Percentiles rank a stretch among this genome's conserved stretches.
Evolutionary conservation across 768 basidiomycete genomes (phyloP).

Genomic region (Kwoniella pini): DNA sequence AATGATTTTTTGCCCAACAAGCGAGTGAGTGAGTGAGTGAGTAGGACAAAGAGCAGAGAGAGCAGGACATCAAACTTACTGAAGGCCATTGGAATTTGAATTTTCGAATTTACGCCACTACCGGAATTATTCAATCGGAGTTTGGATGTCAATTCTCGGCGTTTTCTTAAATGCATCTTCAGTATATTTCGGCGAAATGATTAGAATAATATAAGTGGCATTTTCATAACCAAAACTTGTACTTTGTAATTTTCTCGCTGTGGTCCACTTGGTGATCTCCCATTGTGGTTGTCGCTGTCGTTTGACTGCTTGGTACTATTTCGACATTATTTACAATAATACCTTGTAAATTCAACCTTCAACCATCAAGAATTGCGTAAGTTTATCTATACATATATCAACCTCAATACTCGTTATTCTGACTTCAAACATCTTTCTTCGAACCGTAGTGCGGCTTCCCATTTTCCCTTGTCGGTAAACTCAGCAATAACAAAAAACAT

Average conservation of each 20-base stretch:
- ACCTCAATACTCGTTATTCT: too few species aligned
- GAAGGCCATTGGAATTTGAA: not conserved
- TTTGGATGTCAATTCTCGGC: constrained; percentile 6
- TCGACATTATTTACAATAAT: not conserved
- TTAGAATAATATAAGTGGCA: not conserved
- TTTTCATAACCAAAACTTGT: not conserved
- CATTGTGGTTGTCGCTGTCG: not conserved
- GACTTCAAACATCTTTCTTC: not conserved
- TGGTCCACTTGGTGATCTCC: not conserved
- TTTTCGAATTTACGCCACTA: constrained; percentile 18
- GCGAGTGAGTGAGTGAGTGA: not conserved
- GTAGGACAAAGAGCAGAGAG: not conserved
- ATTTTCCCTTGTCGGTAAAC: constrained; percentile 25
- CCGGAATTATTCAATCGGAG: constrained; percentile 11
- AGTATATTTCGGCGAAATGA: constrained; percentile 1
- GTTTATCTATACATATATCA: not conserved
- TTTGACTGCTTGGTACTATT: not conserved
- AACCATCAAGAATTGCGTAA: constrained; percentile 30
- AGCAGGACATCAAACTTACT: not conserved
- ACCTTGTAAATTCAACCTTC: constrained; percentile 1
- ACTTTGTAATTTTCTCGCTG: not conserved
- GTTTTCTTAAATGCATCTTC: not conserved
- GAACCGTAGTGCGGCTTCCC: constrained; percentile 12
- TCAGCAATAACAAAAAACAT: constrained; percentile 20
- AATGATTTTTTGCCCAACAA: not conserved